Conservation (phyloP, 1,139 yeast species). For the Debaryomyces singareniensis region DNA sequence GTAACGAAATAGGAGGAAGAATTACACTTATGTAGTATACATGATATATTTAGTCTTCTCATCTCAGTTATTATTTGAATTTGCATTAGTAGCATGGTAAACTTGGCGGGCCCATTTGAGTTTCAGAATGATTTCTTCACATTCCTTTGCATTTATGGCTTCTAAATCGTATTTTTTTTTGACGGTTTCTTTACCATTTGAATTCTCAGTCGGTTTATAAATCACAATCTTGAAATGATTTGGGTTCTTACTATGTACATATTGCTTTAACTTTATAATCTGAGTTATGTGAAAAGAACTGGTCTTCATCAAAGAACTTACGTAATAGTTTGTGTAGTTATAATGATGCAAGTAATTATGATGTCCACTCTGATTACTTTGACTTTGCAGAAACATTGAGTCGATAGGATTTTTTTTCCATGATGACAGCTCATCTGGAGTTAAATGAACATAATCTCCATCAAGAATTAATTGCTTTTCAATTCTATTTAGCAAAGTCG, state of each 20-base stretch:
- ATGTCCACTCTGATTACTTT: slow-evolving; percentile 14
- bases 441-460: slow-evolving; percentile 86
- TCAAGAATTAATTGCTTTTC: slow-evolving; percentile 84
- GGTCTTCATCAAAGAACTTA: slow-evolving; percentile 58
- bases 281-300: slow-evolving; percentile 84
- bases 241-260: slow-evolving; percentile 57
- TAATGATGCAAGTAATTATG: slow-evolving; percentile 50
- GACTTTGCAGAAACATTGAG: slow-evolving; percentile 16
- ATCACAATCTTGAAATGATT: slow-evolving; percentile 78
- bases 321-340: slow-evolving; percentile 37
- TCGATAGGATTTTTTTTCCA: slow-evolving; percentile 47
- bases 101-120: slow-evolving; percentile 49
- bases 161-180: slow-evolving; percentile 82
- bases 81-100: slow-evolving; percentile 20
- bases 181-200: slow-evolving; percentile 15
- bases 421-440: slow-evolving; percentile 61
- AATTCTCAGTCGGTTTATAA: slow-evolving; percentile 45
- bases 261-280: slow-evolving; percentile 69
- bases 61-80: neutral
- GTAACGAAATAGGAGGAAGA: slow-evolving; percentile 82
- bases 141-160: slow-evolving; percentile 55
- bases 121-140: slow-evolving; percentile 70
- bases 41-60: neutral
- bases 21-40: slow-evolving; percentile 54
- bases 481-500: slow-evolving; percentile 74